phyloP scores from a whole-genome alignment of 352 stramenopile species.

The Phytopythium kandeliae region DNA sequence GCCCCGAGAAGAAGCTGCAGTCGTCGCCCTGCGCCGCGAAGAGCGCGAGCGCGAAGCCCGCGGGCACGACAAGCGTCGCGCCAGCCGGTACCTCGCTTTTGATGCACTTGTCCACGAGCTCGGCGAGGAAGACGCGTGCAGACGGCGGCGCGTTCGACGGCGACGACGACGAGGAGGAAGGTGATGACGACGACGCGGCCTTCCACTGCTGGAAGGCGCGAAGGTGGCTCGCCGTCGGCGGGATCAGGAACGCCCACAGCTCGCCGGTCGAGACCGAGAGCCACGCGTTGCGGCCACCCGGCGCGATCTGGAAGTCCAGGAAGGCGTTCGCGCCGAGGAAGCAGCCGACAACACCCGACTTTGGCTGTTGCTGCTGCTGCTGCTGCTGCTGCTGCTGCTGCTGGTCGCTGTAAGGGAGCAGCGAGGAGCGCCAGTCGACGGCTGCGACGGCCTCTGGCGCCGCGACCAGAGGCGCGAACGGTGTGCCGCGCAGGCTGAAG shows the following conservation, averaged over 20 bases:
- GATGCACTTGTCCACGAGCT: conserved; percentile 69
- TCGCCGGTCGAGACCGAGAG: conserved; percentile 58
- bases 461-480: conserved; percentile 30
- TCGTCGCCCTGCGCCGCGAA: conserved; percentile 37
- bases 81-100: conserved; percentile 48
- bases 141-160: conserved; percentile 13
- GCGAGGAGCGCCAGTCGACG: conserved; percentile 46
- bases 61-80: conserved; percentile 49
- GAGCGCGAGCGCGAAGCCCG: conserved; percentile 69
- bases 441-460: conserved; percentile 38
- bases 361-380: conserved; percentile 6
- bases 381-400: conserved; percentile 8
- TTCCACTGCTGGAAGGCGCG: conserved; percentile 59
- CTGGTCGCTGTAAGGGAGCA: conserved; percentile 11
- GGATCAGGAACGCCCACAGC: conserved; percentile 61
- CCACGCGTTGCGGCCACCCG: conserved; percentile 52
- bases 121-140: conserved; percentile 47
- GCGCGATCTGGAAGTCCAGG: conserved; percentile 58
- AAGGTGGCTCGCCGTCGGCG: conserved; percentile 38
- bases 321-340: conserved; percentile 52
- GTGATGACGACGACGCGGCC: not conserved
- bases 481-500: conserved; percentile 43
- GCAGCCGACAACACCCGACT: conserved; percentile 42
- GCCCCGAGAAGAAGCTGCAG: conserved; percentile 51
- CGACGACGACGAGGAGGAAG: not conserved